Evolutionary conservation across 495 filamentous ascomycete genomes (phyloP), one percentile per base, ranked within the genome.

Genomic region (Xylaria sp.): DNA sequence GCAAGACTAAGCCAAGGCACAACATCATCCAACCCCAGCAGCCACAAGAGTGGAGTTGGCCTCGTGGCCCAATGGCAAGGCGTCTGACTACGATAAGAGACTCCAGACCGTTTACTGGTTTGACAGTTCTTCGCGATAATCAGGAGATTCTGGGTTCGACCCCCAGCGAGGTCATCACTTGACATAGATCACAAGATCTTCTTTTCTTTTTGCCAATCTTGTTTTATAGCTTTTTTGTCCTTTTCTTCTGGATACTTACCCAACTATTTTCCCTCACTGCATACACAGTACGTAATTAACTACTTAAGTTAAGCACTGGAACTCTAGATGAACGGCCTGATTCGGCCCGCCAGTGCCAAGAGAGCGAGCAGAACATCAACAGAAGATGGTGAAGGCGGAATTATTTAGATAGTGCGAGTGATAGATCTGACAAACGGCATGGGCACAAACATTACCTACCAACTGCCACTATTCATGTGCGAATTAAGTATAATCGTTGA

Each of bases 141-240:
- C 65, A 68, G 65, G 65, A 68, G 65, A 68, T 68, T 68, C 65
- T 68, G 65, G 65, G 65, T 68, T 68, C 65, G 65, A 68, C 65
- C 65, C 64, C 65, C 65, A 68, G 65, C 65, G 65, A 68, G 65
- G 65, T 68, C 65, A 68, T 37, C 35, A 31, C 5, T 1, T 11
- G 0, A 24, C n/a, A 9, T n/a, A 50, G 3, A 24, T 6, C 6
- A n/a, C n/a, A n/a, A n/a, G n/a, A n/a, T n/a, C n/a, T n/a, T n/a
- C n/a, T n/a, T n/a, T n/a, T n/a, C n/a, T n/a, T n/a, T n/a, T n/a
- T n/a, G n/a, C n/a, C n/a, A n/a, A n/a, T n/a, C 19, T 50, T 26
- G 7, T 52, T 52, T 52, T 26, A 4, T 1, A 17, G 26, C 12
- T 52, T 11, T 52, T 0, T 26, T 12, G 0, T 26, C 15, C n/a